Evolutionary conservation across 2,329 filamentous ascomycete genomes (phyloP).

Genomic region (Nothophaeocryptopus gaeumannii): DNA sequence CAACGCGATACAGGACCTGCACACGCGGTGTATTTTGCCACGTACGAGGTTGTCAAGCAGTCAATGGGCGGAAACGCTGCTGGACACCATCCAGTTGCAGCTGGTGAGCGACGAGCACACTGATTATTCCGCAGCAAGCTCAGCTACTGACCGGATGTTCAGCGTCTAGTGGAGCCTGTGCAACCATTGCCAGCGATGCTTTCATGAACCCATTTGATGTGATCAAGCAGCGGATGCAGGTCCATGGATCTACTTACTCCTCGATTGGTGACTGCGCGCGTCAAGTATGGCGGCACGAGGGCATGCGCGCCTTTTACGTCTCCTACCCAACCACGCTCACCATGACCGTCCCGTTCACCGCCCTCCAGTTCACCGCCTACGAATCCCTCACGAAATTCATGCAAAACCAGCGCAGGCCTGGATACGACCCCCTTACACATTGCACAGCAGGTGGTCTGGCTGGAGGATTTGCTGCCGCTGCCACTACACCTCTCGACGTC

Average conservation of each 20-base stretch:
- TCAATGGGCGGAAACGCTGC: constrained; percentile 87
- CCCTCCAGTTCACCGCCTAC: constrained; percentile 95
- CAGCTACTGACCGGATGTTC: constrained; percentile 5
- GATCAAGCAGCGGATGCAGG: constrained; percentile 99
- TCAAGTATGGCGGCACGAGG: constrained; percentile 83
- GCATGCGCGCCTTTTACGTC: constrained; percentile 89
- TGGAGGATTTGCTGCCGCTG: constrained; percentile 85
- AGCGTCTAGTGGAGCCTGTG: constrained; percentile 91
- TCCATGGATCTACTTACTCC: constrained; percentile 90
- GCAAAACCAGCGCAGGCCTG: constrained; percentile 57
- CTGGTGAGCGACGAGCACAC: constrained; percentile 57
- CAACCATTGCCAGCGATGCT: constrained; percentile 94
- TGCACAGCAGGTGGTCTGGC: constrained; percentile 89
- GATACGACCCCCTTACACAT: constrained; percentile 90
- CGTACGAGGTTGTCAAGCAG: constrained; percentile 96
- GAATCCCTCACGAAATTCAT: constrained; percentile 92
- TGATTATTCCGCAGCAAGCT: no score
- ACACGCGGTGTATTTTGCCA: constrained; percentile 97
- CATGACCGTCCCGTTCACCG: constrained; percentile 98
- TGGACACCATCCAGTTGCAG: constrained; percentile 89
- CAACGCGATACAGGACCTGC: constrained; percentile 67
- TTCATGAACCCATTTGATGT: constrained; percentile 99
- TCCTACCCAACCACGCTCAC: constrained; percentile 97
- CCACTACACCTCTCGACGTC: constrained; percentile 95
- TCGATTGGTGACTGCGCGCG: constrained; percentile 83